These are phyloP conservation scores for Suillus subluteus DNA, from an alignment of 768 basidiomycete genomes.

Conservation along the genomic window DNA sequence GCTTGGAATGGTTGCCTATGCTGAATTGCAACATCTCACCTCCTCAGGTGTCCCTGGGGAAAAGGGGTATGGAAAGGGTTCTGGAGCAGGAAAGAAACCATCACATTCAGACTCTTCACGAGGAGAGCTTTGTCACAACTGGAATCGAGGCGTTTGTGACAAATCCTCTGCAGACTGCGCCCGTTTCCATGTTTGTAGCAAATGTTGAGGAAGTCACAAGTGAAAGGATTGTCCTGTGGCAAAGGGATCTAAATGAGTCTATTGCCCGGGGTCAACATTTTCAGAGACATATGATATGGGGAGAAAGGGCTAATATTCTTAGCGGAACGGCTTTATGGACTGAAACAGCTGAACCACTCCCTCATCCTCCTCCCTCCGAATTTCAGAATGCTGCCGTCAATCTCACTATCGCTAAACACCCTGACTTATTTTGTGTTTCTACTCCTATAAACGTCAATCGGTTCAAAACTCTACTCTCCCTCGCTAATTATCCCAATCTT, in stretches of 20 bases:
- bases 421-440: constrained; percentile 24
- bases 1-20: too few relatives aligned
- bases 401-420: constrained; percentile 4
- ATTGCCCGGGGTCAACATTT: not conserved
- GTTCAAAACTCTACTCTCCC: constrained; percentile 22
- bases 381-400: not conserved
- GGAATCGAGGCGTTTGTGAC: not conserved
- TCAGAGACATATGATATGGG: not conserved
- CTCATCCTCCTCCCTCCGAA: not conserved
- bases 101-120: too few relatives aligned
- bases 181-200: too few relatives aligned
- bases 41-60: too few relatives aligned
- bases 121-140: not conserved
- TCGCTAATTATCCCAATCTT: constrained; percentile 32
- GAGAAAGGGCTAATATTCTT: not conserved
- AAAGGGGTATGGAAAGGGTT: too few relatives aligned
- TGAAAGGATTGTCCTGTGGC: not conserved
- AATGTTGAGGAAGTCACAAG: not conserved
- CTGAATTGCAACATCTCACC: too few relatives aligned
- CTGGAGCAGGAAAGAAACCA: not conserved
- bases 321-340: not conserved
- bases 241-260: not conserved
- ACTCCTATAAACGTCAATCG: constrained; percentile 28
- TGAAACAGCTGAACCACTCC: not conserved
- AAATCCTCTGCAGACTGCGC: too few relatives aligned